A percentile compares a stretch with the other conserved stretches of the same genome.
Conservation (phyloP, 2,329 filamentous ascomycete genomes). For the Zymoseptoria crescenta region DNA sequence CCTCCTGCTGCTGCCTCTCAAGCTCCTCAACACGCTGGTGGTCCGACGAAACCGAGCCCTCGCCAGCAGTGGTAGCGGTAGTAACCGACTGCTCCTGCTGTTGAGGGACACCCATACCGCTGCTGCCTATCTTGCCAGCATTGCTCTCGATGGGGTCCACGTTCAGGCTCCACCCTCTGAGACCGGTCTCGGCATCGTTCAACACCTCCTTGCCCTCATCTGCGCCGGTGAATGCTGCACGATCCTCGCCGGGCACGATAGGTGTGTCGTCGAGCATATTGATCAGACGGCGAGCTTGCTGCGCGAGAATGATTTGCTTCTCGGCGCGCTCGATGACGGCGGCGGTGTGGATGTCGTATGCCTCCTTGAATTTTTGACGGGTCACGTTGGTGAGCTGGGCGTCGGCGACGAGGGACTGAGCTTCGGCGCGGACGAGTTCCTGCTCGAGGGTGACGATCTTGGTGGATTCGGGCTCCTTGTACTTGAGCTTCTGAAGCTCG, state of each 20-base stretch:
- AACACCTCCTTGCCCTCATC: conserved; percentile 73
- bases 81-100: conserved; percentile 3
- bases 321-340: conserved; percentile 92
- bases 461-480: conserved; percentile 80
- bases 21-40: conserved; percentile 18
- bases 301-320: conserved; percentile 91
- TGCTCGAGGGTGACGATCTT: conserved; percentile 83
- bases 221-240: conserved; percentile 58
- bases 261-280: conserved; percentile 83
- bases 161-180: conserved; percentile 62
- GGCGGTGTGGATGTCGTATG: conserved; percentile 79
- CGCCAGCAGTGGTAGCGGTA: not conserved
- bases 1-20: conserved; percentile 17
- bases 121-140: conserved; percentile 42
- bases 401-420: conserved; percentile 91
- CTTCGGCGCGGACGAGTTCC: conserved; percentile 91
- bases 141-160: conserved; percentile 48
- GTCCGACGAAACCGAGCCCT: conserved; percentile 4
- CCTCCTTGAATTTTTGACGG: conserved; percentile 90
- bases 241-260: conserved; percentile 75
- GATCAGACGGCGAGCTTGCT: conserved; percentile 77
- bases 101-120: conserved; percentile 31
- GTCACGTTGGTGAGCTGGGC: conserved; percentile 95
- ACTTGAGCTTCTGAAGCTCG: conserved; percentile 84
- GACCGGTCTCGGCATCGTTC: conserved; percentile 84